These are phyloP conservation scores for Rhizophlyctis rosea DNA, from an alignment of 192 early-diverging fungal genomes.

Conservation along the genomic window DNA sequence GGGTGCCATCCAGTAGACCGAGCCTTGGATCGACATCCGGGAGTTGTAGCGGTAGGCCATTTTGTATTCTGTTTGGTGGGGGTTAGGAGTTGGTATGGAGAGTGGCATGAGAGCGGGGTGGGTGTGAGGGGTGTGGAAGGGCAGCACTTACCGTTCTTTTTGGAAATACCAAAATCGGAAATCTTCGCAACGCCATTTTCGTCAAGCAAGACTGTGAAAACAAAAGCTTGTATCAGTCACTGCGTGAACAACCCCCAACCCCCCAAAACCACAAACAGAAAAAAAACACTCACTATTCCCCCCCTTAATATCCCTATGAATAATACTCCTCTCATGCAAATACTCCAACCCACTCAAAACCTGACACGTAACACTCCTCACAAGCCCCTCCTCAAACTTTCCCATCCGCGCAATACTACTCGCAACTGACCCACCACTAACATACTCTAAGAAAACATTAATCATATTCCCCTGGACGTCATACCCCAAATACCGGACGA, in stretches of 20 bases:
- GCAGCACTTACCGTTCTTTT: no score
- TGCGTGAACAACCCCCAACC: neutral
- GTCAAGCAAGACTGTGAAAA: slow-evolving; percentile 77
- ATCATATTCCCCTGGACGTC: slow-evolving; percentile 71
- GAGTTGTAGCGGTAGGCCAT: slow-evolving; percentile 44
- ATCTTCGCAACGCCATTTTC: slow-evolving; percentile 94
- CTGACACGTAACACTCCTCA: slow-evolving; percentile 83
- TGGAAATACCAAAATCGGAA: slow-evolving; percentile 98
- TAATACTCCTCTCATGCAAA: slow-evolving; percentile 89
- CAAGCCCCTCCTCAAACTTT: slow-evolving; percentile 78
- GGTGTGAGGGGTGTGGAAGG: no score
- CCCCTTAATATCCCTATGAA: slow-evolving; percentile 98
- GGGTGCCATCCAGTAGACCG: slow-evolving; percentile 99
- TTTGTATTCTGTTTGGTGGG: slow-evolving; percentile 50
- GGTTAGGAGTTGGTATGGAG: no score
- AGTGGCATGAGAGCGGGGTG: no score
- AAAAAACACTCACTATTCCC: slow-evolving; percentile 78
- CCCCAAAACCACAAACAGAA: neutral
- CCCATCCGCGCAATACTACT: slow-evolving; percentile 82
- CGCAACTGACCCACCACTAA: slow-evolving; percentile 93
- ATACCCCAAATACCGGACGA: slow-evolving; percentile 93
- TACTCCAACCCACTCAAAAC: slow-evolving; percentile 91
- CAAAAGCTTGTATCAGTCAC: neutral
- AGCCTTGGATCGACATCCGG: slow-evolving; percentile 82
- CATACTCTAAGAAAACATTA: slow-evolving; percentile 97